phyloP scores from a whole-genome alignment of 1,139 yeast species.

The Debaryomycetaceae sp. region DNA sequence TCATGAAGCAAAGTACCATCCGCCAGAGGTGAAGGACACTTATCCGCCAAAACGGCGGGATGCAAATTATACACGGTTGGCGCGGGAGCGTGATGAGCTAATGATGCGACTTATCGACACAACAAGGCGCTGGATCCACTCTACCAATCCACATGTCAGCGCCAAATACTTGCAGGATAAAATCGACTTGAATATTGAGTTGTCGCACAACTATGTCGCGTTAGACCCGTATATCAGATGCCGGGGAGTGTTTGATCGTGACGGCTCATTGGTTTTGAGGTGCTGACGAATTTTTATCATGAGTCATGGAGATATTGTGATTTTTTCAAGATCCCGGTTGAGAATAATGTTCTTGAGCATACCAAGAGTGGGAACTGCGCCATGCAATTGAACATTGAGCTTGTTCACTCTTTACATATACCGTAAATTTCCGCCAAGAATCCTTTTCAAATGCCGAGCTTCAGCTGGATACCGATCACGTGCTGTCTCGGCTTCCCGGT shows the following conservation, averaged over 20 bases:
- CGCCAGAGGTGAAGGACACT: constrained; percentile 20
- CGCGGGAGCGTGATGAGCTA: constrained; percentile 23
- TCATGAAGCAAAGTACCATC: constrained; percentile 17
- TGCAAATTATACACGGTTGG: constrained; percentile 16
- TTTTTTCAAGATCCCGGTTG: too few species aligned
- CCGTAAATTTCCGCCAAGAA: too few species aligned
- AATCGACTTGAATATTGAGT: constrained; percentile 16
- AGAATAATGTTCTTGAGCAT: too few species aligned
- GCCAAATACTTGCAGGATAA: constrained; percentile 30
- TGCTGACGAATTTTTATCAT: too few species aligned
- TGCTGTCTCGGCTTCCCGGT: too few species aligned
- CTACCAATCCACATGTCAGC: constrained; percentile 28
- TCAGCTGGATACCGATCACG: too few species aligned
- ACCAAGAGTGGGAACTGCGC: too few species aligned
- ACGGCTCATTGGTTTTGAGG: constrained; percentile 14
- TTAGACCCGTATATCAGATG: constrained; percentile 32
- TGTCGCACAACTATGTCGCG: constrained; percentile 23
- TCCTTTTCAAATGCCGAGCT: too few species aligned
- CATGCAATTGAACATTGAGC: too few species aligned
- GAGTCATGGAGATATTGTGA: too few species aligned
- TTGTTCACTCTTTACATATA: too few species aligned
- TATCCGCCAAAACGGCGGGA: constrained; percentile 21
- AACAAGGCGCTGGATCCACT: constrained; percentile 31
- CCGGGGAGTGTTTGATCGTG: constrained; percentile 31
- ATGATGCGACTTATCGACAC: constrained; percentile 20